Base-by-base conservation (phyloP, 768 basidiomycete genomes). In the Auricularia heimuer region DNA sequence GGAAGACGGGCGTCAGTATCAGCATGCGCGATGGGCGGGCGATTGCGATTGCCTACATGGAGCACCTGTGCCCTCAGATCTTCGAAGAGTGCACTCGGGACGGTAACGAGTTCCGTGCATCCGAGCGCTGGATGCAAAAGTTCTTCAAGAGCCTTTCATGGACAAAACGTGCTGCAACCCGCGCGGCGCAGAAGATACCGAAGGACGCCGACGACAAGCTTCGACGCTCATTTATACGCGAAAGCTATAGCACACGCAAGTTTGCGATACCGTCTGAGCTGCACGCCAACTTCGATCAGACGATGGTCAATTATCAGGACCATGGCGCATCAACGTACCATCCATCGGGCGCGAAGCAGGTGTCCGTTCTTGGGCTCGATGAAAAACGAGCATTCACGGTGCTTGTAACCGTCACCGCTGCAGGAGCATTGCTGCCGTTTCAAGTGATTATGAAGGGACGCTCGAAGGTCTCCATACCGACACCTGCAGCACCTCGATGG, bases 381-480 rank as follows among this genome's bases (percentile, higher is more conserved):
- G 79, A 80, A 64, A 81, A 81, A 66, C 69, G 73, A 0, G 80
- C 80, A n/a, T 76, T 80, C 61, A 80, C 79, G 0, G 36, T 80
- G 0, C 54, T 78, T 12, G 72, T 75, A 6, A 71, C 72, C 0
- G 65, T 78, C 8, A 72, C 78, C 0, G 67, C 54, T 4, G 65
- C 69, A 54, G 77, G 80, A 0, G 58, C 62, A 0, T 44, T 76
- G 14, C 70, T 80, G 3, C 78, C 77, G 8, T 71, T 78, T 42
- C 80, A 81, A 63, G 71, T 73, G 0, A 74, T 81, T n/a, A 79
- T 71, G 62, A 12, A 61, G 3, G 80, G 78, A 4, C 68, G 69
- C 39, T 70, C 73, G 1, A 56, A 33, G 1, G 33, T 14, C 0
- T 77, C 75, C 0, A 64, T 67, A 16, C 77, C 78, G 0, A 66